Base-by-base conservation (phyloP, 176 grass and related monocot species). In the Triticum timopheevii region DNA sequence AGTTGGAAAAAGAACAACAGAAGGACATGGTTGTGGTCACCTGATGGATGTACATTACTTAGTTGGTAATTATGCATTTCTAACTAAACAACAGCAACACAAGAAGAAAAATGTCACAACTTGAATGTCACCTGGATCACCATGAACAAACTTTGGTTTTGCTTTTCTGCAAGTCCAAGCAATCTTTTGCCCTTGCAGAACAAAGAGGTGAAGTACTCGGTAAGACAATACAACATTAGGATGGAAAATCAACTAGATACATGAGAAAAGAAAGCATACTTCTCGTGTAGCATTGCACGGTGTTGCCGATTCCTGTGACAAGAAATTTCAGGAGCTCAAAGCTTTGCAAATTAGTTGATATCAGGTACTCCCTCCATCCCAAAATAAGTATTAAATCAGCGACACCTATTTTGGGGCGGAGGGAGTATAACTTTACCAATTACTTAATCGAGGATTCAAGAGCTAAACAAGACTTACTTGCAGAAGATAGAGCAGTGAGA, bases 401-500 rank as follows among this genome's bases (percentile, higher is more conserved):
- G 45, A 49, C 44, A 49, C 13, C 15, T 49, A 49, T 49, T 4
- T 49, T 15, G 45, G 13, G 45, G 13, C 13, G 0, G 45, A 45
- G 44, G 44, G 44, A 45, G 44, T 75, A 84, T n/a, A 19, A 36
- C 19, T 23, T 52, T 66, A 36, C 4, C 25, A 77, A 13, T 83
- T 84, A 10, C 10, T 27, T 80, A 49, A 80, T 9, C 17, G 47
- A 12, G 8, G 30, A 52, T 8, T 81, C 8, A 71, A 81, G 9
- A 69, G 38, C 7, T 50, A 90, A 90, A 83, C 20, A 77, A 24
- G 64, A 93, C 89, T 90, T 87, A 98, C 93, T 89, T 81, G 72
- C 38, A 78, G 91, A 87, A 71, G 96, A 93, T 69, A 95, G 59
- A 90, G 73, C 38, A 77, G 73, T 85, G 5, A 90, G 93, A 87